phyloP scores from a whole-genome alignment of 2,329 filamentous ascomycete species.

The Paraconiothyrium sp. region DNA sequence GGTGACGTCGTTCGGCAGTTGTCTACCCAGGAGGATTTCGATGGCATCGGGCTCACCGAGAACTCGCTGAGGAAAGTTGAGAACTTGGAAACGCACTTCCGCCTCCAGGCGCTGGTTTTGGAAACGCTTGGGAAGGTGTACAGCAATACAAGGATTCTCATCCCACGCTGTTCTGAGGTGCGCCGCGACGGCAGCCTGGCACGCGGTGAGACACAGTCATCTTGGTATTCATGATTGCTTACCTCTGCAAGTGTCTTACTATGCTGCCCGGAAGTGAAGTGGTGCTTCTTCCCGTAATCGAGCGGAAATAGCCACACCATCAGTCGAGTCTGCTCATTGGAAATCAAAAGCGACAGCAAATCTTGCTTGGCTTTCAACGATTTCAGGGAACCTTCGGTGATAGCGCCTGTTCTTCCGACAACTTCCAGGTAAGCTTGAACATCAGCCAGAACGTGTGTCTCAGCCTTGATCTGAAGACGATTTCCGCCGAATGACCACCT shows the following conservation, averaged over 20 bases:
- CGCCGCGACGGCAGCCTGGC: conserved; percentile 65
- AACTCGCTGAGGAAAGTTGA: conserved; percentile 85
- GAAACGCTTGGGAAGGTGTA: conserved; percentile 84
- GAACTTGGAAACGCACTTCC: conserved; percentile 80
- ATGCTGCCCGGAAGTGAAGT: conserved; percentile 57
- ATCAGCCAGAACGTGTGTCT: conserved; percentile 82
- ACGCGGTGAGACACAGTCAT: conserved; percentile 23
- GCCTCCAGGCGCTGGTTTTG: conserved; percentile 75
- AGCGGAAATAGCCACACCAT: conserved; percentile 91
- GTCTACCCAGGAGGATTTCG: conserved; percentile 79
- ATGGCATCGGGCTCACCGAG: conserved; percentile 83
- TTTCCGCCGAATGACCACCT: conserved; percentile 97
- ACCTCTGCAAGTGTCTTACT: conserved; percentile 54
- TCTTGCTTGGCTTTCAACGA: conserved; percentile 82
- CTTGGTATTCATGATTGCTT: conserved; percentile 19
- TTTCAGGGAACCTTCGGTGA: conserved; percentile 62
- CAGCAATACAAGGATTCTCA: conserved; percentile 84
- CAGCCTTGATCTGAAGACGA: conserved; percentile 89
- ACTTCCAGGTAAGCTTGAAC: conserved; percentile 73
- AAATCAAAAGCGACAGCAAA: conserved; percentile 80
- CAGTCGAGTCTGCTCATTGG: conserved; percentile 84
- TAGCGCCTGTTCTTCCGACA: conserved; percentile 67
- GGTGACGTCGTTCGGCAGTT: conserved; percentile 80
- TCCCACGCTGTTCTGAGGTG: conserved; percentile 86
- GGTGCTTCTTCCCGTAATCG: conserved; percentile 67